Evolutionary conservation across 2,329 filamentous ascomycete genomes (phyloP), one percentile per base, ranked within the genome.

Genomic region (Calonectria honghensis): DNA sequence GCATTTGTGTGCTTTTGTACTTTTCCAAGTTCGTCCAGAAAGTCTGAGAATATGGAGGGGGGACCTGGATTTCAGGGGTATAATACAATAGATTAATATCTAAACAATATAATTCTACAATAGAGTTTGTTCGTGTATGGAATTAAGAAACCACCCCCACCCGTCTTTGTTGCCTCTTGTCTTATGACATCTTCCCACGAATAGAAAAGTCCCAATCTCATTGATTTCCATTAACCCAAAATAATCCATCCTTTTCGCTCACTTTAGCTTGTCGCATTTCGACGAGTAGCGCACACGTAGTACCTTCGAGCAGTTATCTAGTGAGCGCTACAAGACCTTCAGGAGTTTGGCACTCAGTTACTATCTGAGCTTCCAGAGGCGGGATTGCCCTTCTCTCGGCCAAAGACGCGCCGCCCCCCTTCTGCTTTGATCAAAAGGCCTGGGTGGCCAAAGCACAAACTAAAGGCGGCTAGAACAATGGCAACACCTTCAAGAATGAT

Each of bases 401-500:
- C 76, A 10, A 76, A 70, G 31, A 72, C 74, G 27, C 70, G 74
- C 18, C 59, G 75, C 29, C 70, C 13, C 24, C 57, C 52, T 5
- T 74, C n/a, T 31, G 75, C 72, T 59, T 81, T 79, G 54, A 88
- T 84, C 10, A 85, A 83, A 18, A 88, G 80, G 1, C 87, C 87
- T 2, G 87, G 87, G 77, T 87, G 85, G 1, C 86, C 86, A 7
- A 86, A 81, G 78, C 77, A 84, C 20, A 88, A 81, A 2, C 83
- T 77, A n/a, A 81, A 39, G 6, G 82, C 84, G 9, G 86, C 85
- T 7, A 87, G 69, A 14, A 84, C 80, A n/a, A 88, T 83, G 9
- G 85, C 71, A 18, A 81, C 74, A 29, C 89, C 89, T 85, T 92
- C 90, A 2, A 92, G 83, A 0, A 84, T 85, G 74, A 91, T 90